Conservation (phyloP, 2,329 filamentous ascomycete genomes). For the Pestalotiopsis sp. region DNA sequence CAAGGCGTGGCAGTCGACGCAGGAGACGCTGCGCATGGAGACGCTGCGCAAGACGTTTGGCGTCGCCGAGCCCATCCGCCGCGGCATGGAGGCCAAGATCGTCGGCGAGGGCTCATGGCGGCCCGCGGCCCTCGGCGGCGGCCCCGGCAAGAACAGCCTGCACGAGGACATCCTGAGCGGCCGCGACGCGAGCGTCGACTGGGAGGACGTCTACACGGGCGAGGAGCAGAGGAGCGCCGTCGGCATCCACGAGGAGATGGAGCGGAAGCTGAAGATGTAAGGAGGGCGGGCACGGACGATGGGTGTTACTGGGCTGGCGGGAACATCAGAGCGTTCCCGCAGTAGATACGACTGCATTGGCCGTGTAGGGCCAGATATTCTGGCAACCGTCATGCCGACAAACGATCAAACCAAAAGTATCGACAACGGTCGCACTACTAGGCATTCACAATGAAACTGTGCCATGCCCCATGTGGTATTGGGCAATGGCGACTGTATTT, state of each 20-base stretch:
- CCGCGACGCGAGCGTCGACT: slow-evolving; percentile 73
- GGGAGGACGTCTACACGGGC: slow-evolving; percentile 92
- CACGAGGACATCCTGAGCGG: slow-evolving; percentile 89
- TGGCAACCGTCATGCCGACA: not conserved
- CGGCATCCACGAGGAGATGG: slow-evolving; percentile 89
- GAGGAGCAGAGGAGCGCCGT: slow-evolving; percentile 70
- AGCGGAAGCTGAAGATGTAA: slow-evolving; percentile 83
- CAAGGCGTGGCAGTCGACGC: slow-evolving; percentile 84
- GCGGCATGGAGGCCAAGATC: slow-evolving; percentile 95
- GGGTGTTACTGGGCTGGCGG: not conserved
- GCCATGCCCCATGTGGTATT: not conserved
- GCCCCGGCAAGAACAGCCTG: slow-evolving; percentile 57
- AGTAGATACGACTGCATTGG: not conserved
- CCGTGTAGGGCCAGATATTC: not conserved
- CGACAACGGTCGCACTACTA: not conserved
- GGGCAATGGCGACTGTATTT: not conserved
- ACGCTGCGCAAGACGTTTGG: slow-evolving; percentile 84
- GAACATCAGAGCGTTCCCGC: not conserved
- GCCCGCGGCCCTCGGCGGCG: slow-evolving; percentile 67
- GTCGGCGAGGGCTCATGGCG: slow-evolving; percentile 78
- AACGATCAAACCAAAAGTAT: not conserved
- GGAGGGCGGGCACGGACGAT: slow-evolving; percentile 22
- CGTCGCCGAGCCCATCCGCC: slow-evolving; percentile 86
- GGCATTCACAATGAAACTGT: not conserved
- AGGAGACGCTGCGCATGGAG: slow-evolving; percentile 86